A percentile compares a stretch with the other conserved stretches of the same genome.
Evolutionary conservation across 139 green algal genomes (phyloP).

Genomic region (Gonium pectorale): DNA sequence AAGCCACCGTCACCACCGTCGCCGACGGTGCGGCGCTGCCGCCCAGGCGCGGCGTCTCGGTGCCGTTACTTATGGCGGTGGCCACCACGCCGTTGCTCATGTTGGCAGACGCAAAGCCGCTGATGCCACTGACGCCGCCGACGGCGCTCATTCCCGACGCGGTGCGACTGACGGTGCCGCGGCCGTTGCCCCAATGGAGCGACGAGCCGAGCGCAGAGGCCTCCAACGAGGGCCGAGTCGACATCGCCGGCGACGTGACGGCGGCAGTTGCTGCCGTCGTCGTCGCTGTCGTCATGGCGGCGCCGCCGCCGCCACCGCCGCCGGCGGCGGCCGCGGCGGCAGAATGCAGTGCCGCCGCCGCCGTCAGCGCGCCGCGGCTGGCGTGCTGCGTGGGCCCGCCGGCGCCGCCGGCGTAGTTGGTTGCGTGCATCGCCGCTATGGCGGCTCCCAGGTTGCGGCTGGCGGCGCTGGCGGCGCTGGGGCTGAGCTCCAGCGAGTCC

Average conservation of each 20-base stretch:
- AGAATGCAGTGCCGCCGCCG: too few species aligned
- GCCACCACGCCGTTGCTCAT: not conserved
- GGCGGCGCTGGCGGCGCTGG: too few species aligned
- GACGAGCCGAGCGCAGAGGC: not conserved
- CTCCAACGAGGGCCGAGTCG: conserved; percentile 1
- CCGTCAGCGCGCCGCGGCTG: too few species aligned
- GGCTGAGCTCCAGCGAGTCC: too few species aligned
- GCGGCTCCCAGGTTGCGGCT: too few species aligned
- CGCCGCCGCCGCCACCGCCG: not conserved
- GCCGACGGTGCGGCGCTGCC: too few species aligned
- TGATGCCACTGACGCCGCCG: not conserved
- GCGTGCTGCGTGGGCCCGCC: too few species aligned
- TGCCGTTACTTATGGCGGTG: too few species aligned
- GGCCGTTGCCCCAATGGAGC: not conserved
- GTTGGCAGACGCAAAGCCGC: not conserved
- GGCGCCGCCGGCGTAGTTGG: too few species aligned
- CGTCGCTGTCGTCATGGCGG: not conserved
- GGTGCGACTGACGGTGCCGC: not conserved
- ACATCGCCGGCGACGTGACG: not conserved
- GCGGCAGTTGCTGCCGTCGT: not conserved
- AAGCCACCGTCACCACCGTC: not conserved
- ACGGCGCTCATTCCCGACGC: not conserved
- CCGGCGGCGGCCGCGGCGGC: conserved; percentile 2
- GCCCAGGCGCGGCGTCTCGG: too few species aligned
- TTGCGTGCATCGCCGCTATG: too few species aligned